Base-by-base conservation (phyloP, 106 monocot genomes). In the Dendrobium officinale region DNA sequence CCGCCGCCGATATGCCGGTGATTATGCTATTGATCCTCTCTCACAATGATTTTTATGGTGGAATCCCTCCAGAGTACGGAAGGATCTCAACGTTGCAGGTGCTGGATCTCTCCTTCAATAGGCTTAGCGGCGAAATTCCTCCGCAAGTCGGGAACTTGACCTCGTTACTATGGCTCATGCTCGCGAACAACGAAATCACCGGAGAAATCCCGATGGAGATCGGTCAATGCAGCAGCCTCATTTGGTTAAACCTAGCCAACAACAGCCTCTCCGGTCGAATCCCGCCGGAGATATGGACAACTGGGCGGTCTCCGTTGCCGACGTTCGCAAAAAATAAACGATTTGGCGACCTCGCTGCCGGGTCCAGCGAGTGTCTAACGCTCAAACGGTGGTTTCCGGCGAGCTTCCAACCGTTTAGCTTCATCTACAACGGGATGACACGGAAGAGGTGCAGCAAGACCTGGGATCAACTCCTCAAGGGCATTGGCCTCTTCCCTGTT, bases 181-280 rank as follows among this genome's bases (percentile, higher is more conserved):
- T 96, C 4, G 90, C 87, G 6, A 82, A 86, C 77, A 96, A 96
- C 73, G 68, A 75, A 26, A 56, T 96, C 1, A 58, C 73, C 22
- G 96, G 96, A 8, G 59, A 24, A 43, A 96, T 96, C 1, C 96
- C 96, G 19, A n/a, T 84, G 48, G 91, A 93, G 81, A 91, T 96
- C 9, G 96, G 96, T 1, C 87, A 86, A 9, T 96, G 96, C 84
- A 82, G 73, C 43, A 93, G 93, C 79, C 73, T 96, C 51, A 75
- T 93, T 2, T 93, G 93, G 93, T 68, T 96, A 61, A 92, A 96
- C 55, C 88, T 96, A 13, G 96, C 91, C 6, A 82, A 86, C 48
- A 96, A 96, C 80, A 24, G 47, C 31, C 68, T 96, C 18, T 78
- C 82, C 17, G 96, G 96, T 0, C 13, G 5, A 7, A 88, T 96